phyloP scores from a whole-genome alignment of 2,329 filamentous ascomycete genomes.

The Alternaria gansuensis region DNA sequence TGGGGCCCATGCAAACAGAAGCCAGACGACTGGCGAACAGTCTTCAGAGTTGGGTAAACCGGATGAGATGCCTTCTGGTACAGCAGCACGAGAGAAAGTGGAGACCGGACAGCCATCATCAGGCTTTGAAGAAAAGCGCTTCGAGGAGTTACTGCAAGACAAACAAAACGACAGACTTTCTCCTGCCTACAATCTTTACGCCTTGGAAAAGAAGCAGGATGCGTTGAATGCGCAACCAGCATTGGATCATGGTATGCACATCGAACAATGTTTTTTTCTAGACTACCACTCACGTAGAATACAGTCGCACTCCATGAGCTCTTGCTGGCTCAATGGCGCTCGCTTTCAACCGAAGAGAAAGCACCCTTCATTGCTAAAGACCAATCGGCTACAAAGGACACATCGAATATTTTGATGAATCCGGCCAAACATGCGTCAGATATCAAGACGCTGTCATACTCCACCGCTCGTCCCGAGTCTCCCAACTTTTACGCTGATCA shows the following conservation, averaged over 20 bases:
- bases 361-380: constrained; percentile 28
- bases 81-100: neutral
- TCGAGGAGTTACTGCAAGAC: constrained; percentile 25
- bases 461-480: constrained; percentile 37
- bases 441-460: constrained; percentile 29
- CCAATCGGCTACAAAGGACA: constrained; percentile 18
- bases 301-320: constrained; percentile 30
- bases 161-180: constrained; percentile 17
- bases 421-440: constrained; percentile 15
- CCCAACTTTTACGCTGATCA: constrained; percentile 34
- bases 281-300: neutral
- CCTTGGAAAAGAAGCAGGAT: constrained; percentile 23
- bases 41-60: constrained; percentile 14
- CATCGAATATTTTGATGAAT: constrained; percentile 12
- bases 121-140: constrained; percentile 20
- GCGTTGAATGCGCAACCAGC: constrained; percentile 27
- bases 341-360: constrained; percentile 32
- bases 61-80: neutral
- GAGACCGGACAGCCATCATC: constrained; percentile 1
- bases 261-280: neutral
- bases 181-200: constrained; percentile 32
- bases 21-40: constrained; percentile 22
- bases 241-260: constrained; percentile 27
- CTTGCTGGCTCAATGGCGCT: constrained; percentile 29
- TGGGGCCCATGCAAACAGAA: constrained; percentile 7